Conservation (phyloP, 163 green algal species). For the Chlorella variabilis region DNA sequence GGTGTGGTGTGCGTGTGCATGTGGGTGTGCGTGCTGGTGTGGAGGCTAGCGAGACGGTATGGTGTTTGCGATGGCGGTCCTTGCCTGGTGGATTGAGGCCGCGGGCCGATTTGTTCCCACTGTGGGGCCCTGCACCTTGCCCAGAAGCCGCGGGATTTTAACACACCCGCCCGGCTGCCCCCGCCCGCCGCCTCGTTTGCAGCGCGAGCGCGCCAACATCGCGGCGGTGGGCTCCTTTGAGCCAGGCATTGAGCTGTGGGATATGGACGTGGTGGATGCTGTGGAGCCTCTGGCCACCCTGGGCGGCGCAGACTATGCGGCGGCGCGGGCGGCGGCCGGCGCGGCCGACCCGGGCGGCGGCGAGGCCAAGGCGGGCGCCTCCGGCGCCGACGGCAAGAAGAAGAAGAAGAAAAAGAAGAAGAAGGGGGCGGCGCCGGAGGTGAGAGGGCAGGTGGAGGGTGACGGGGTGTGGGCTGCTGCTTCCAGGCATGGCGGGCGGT, state of each 20-base stretch:
- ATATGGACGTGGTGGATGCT: constrained; percentile 91
- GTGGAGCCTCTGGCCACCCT: constrained; percentile 65
- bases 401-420: constrained; percentile 80
- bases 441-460: not conserved
- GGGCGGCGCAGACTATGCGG: constrained; percentile 52
- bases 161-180: too few species aligned
- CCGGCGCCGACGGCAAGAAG: constrained; percentile 27
- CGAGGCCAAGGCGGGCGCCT: not conserved
- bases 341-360: not conserved
- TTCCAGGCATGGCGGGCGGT: too few species aligned
- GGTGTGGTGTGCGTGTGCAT: too few species aligned
- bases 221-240: constrained; percentile 89
- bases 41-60: too few species aligned
- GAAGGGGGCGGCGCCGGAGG: constrained; percentile 46
- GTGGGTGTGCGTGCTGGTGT: too few species aligned
- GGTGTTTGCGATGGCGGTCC: too few species aligned
- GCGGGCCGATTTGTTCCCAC: too few species aligned
- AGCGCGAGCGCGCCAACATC: constrained; percentile 51
- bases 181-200: not conserved
- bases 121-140: too few species aligned
- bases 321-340: constrained; percentile 11
- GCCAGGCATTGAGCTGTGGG: constrained; percentile 97
- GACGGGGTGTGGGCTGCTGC: too few species aligned
- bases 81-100: too few species aligned
- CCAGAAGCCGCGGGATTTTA: too few species aligned